Conservation (phyloP, 371 early-diverging fungal genomes). For the Mortierella sp. region DNA sequence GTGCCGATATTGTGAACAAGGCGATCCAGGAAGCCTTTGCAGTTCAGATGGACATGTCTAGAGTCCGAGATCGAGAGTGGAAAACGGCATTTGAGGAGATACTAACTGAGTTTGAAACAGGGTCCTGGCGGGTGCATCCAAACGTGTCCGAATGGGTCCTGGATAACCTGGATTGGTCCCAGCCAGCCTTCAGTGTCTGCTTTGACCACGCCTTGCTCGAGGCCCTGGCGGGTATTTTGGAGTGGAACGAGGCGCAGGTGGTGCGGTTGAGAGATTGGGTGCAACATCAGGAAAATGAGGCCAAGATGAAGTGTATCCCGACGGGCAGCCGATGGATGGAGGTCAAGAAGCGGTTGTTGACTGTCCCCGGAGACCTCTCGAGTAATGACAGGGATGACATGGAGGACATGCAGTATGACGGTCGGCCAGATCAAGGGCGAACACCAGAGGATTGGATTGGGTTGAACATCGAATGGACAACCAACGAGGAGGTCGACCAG, state of each 20-base stretch:
- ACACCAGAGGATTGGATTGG: slow-evolving; percentile 7
- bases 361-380: background rate
- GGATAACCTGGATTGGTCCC: slow-evolving; percentile 13
- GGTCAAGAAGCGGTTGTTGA: slow-evolving; percentile 27
- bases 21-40: slow-evolving; percentile 35
- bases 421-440: background rate
- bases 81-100: slow-evolving; percentile 34
- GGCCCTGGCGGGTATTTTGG: slow-evolving; percentile 20
- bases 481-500: slow-evolving; percentile 23
- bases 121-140: slow-evolving; percentile 26
- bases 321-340: slow-evolving; percentile 27
- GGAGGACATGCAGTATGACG: background rate
- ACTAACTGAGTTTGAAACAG: slow-evolving; percentile 19
- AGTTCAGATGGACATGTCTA: slow-evolving; percentile 37
- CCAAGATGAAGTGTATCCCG: slow-evolving; percentile 15
- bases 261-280: slow-evolving; percentile 25
- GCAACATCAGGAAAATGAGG: slow-evolving; percentile 25
- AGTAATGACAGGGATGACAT: background rate
- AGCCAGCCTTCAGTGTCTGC: slow-evolving; percentile 35
- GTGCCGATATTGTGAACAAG: slow-evolving; percentile 24
- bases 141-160: slow-evolving; percentile 42
- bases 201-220: slow-evolving; percentile 51
- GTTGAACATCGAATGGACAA: slow-evolving; percentile 47
- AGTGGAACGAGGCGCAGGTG: slow-evolving; percentile 37
- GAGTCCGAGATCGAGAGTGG: slow-evolving; percentile 20